Evolutionary conservation across 139 green algal genomes (phyloP), one percentile per base, ranked within the genome.

Genomic region (Pedinophyceae sp.): DNA sequence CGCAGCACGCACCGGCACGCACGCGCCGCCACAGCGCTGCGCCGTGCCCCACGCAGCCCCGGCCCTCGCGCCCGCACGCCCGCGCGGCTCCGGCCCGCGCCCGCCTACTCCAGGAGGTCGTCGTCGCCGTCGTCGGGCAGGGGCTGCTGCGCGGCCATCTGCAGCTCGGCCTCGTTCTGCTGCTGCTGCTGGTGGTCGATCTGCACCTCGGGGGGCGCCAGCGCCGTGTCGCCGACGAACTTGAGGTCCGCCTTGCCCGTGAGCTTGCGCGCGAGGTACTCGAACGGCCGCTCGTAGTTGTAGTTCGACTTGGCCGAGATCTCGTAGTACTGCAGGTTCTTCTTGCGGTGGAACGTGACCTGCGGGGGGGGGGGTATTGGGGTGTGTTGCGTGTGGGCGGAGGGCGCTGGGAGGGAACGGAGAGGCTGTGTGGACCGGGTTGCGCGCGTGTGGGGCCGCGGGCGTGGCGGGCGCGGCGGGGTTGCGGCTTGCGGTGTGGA

Each of bases 291-390:
- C 72, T 99, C 92, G 59, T 94, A 99, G 82, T 99, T 97, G 85
- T 99, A 99, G 79, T 99, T 99, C 60, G 63, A 84, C 80, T 97
- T 98, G 49, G 92, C 92, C n/a, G 79, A 93, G 68, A 99, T 95
- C 76, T 99, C 90, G 59, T 96, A 93, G 80, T 99, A 99, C 75
- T 97, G 88, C 54, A 99, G 73, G 74, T 99, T 99, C 87, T 99
- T 99, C 76, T 99, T 99, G 48, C 87, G 64, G 57, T 70, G 62
- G 51, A 67, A 67, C 16, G 61, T 68, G 25, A 68, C 64, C 71
- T 43, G 34, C n/a, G n/a, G n/a, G n/a, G n/a, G n/a, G n/a, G n/a
- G n/a, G n/a, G n/a, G n/a, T n/a, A n/a, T n/a, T n/a, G n/a, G n/a
- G n/a, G n/a, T n/a, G n/a, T n/a, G n/a, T n/a, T n/a, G n/a, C n/a